Base-by-base conservation (phyloP, 1,284 basidiomycete genomes). In the Cerioporus squamosus region DNA sequence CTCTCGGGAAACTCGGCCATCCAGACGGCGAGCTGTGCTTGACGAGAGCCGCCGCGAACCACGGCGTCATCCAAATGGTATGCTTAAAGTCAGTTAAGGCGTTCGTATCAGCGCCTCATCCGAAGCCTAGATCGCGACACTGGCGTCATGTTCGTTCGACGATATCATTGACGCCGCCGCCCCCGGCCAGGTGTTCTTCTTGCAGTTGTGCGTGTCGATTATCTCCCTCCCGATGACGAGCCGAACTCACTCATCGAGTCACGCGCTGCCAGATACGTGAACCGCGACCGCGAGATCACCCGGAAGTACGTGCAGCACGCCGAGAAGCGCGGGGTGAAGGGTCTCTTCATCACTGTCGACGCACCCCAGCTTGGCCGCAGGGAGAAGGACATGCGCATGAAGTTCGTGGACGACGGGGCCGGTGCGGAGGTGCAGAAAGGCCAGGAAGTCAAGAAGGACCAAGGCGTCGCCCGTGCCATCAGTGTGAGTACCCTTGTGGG, bases 371-470 rank as follows among this genome's bases (percentile, higher is more conserved):
- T 97, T 18, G 95, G 94, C 46, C 84, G 94, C 24, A 85, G 94
- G 56, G 94, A 95, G 75, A 93, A 72, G 86, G 96, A 98, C 70
- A 97, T 98, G 96, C 82, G 96, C 40, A 93, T 93, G 83, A 97
- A 95, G 73, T 96, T 96, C 63, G 94, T 70, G 36, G 71, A 64
- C 45, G 70, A 69, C 51, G 64, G 61, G 44, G 69, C 69, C 1
- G 79, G 74, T 22, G 70, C 70, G 9, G 66, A 71, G 53, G 69
- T 71, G 31, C 68, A 71, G 58, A 67, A 69, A 82, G 81, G 24
- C 79, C 82, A 39, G 79, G 85, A 55, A 1, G 81, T 95, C 53
- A 68, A 70, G 62, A 70, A 69, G 57, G 69, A 70, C 47, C 68
- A 73, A 57, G 72, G 72, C 45, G 72, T 69, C 31, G 72, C 72